Percentiles rank a stretch among this genome's conserved stretches.
Conservation (phyloP, 306 rosid species). For the Vachellia collinsii region DNA sequence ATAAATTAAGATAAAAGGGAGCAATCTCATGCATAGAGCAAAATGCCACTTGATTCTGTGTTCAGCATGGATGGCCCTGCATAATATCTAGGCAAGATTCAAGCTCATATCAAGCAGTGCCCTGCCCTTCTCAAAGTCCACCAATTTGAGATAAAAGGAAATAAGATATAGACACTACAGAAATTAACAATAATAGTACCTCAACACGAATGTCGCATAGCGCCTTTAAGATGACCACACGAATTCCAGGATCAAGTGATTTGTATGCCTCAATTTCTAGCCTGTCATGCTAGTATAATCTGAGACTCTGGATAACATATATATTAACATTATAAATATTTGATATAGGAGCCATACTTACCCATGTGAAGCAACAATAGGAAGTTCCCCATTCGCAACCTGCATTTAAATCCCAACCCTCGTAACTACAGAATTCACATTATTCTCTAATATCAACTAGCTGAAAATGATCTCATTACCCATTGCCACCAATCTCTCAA, state of each 20-base stretch:
- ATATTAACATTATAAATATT: conserved; percentile 32
- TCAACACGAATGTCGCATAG: conserved; percentile 96
- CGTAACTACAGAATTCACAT: conserved; percentile 30
- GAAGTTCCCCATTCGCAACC: conserved; percentile 94
- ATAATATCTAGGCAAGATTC: conserved; percentile 25
- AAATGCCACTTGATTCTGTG: conserved; percentile 9
- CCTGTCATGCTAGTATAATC: conserved; percentile 51
- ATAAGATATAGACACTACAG: conserved; percentile 6
- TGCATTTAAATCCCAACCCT: conserved; percentile 47
- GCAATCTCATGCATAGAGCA: conserved; percentile 24
- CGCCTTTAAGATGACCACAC: conserved; percentile 90
- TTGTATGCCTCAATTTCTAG: conserved; percentile 75
- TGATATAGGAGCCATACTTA: conserved; percentile 47
- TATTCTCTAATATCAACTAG: conserved; percentile 37
- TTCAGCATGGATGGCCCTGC: conserved; percentile 18
- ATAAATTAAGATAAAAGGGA: background rate
- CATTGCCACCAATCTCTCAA: conserved; percentile 99
- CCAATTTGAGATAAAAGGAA: conserved; percentile 23
- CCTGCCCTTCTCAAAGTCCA: conserved; percentile 9
- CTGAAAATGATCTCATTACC: conserved; percentile 54
- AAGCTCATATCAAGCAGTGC: conserved; percentile 23
- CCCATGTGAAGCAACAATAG: conserved; percentile 95
- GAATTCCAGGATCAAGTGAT: conserved; percentile 84
- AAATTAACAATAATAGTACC: conserved; percentile 50
- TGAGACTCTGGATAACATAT: conserved; percentile 36